Conservation (phyloP, 345 rosid genomes). For the Noccaea bulbosa region DNA sequence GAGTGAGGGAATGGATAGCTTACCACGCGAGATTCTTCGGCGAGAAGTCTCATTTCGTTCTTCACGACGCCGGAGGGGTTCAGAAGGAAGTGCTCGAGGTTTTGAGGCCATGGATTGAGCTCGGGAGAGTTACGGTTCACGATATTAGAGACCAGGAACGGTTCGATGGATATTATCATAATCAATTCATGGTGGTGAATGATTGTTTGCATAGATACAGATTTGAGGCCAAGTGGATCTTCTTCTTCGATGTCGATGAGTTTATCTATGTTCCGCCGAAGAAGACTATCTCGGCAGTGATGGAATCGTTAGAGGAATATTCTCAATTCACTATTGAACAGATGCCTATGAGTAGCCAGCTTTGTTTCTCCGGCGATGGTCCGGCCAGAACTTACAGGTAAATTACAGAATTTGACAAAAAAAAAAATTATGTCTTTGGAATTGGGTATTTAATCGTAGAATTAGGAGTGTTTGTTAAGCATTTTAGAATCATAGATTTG, state of each 20-base stretch:
- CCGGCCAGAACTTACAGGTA: constrained; percentile 72
- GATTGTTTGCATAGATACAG: constrained; percentile 86
- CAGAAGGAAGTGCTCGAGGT: constrained; percentile 75
- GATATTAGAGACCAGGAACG: constrained; percentile 80
- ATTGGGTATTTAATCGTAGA: no score
- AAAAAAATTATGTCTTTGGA: no score
- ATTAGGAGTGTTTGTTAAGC: no score
- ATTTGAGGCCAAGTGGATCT: constrained; percentile 77
- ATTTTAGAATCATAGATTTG: not conserved
- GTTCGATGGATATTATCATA: constrained; percentile 91
- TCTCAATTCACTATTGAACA: constrained; percentile 82
- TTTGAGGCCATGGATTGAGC: constrained; percentile 87
- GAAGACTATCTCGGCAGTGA: constrained; percentile 58
- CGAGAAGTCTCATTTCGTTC: constrained; percentile 72
- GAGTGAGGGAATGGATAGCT: constrained; percentile 89
- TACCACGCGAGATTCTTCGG: constrained; percentile 84
- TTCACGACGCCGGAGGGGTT: constrained; percentile 90
- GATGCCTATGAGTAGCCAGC: constrained; percentile 82
- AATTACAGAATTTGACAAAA: no score
- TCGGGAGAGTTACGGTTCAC: constrained; percentile 78
- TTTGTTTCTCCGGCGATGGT: constrained; percentile 67
- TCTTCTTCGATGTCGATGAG: constrained; percentile 94
- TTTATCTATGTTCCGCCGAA: constrained; percentile 60
- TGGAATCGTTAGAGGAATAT: constrained; percentile 65
- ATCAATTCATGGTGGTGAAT: constrained; percentile 91